Evolutionary conservation across 139 green algal genomes (phyloP), one percentile per base, ranked within the genome.

Genomic region (Ulvella scutata): DNA sequence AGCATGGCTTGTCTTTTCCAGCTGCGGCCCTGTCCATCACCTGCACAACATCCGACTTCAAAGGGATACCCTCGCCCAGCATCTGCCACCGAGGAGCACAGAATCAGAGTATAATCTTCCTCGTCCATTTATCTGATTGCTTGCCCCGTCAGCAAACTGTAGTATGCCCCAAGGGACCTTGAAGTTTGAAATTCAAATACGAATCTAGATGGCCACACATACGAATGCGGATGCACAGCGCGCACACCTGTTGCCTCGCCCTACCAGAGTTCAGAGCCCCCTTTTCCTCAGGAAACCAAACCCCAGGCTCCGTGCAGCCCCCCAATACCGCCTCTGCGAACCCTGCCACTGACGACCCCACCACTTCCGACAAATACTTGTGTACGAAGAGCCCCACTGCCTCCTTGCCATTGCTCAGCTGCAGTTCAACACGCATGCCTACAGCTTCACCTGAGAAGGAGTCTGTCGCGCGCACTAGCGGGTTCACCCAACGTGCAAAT

Each of bases 221-320:
- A 13, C 43, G 9, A 44, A 39, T 33, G 17, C 43, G 31, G 4
- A 17, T 43, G 4, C 62, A 60, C 29, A 20, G 26, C 13, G 4
- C 33, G 28, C 17, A 77, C 38, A 26, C 9, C 17, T 73, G 4
- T 37, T 74, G 31, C 28, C 76, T 26, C 34, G 3, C n/a, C 3
- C 39, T 39, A 37, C 85, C 43, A 35, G 87, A 76, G 2, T 3
- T 7, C 37, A 95, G 37, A 13, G 90, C 90, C 34, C 81, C 82
- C 37, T 78, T 77, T 83, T 97, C 88, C 76, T 98, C 94, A 4
- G 94, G 94, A 75, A 91, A 98, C 93, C 94, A 98, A 23, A 98
- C 94, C 0, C 51, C 51, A 36, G 51, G 51, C 9, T 60, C 35
- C 13, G 40, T 23, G 20, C 43, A 29, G 9, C 13, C 7, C 6